A percentile compares a stretch with the other conserved stretches of the same genome.
Evolutionary conservation across 108 stramenopile genomes (phyloP).

Genomic region (Ochromonas danica): DNA sequence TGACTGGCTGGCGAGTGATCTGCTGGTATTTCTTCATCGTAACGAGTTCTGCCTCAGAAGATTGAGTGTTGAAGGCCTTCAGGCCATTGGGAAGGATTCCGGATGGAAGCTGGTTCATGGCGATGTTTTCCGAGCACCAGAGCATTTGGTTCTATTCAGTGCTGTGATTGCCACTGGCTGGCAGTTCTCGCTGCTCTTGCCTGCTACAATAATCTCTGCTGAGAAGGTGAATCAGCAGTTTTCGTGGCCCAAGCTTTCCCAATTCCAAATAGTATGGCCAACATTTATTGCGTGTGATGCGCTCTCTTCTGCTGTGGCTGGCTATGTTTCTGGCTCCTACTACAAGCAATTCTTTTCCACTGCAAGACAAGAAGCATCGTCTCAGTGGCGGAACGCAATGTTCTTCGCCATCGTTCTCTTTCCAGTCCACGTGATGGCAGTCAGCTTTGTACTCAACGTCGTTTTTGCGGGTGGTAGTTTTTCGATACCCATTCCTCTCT

Average conservation of each 20-base stretch:
- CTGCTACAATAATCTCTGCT: slow-evolving; percentile 86
- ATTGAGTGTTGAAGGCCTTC: slow-evolving; percentile 43
- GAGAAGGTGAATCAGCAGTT: too few species aligned
- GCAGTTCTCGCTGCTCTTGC: slow-evolving; percentile 84
- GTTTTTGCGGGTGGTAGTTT: slow-evolving; percentile 79
- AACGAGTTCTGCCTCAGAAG: slow-evolving; percentile 14
- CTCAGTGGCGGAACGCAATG: slow-evolving; percentile 64
- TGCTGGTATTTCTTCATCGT: slow-evolving; percentile 15
- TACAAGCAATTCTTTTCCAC: slow-evolving; percentile 76
- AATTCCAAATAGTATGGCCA: slow-evolving; percentile 65
- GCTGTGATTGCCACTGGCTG: slow-evolving; percentile 89
- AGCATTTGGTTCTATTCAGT: slow-evolving; percentile 74
- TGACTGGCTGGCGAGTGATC: slow-evolving; percentile 13
- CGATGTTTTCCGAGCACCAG: slow-evolving; percentile 91
- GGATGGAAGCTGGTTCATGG: slow-evolving; percentile 99
- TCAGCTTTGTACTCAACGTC: slow-evolving; percentile 69
- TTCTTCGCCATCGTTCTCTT: slow-evolving; percentile 81
- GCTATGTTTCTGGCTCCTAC: slow-evolving; percentile 78
- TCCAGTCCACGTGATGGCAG: slow-evolving; percentile 66
- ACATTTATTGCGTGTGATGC: slow-evolving; percentile 81
- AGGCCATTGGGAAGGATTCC: slow-evolving; percentile 71
- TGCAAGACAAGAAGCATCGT: slow-evolving; percentile 41
- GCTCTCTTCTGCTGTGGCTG: slow-evolving; percentile 79
- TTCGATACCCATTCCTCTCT: slow-evolving; percentile 79
- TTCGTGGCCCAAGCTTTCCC: too few species aligned